phyloP scores from a whole-genome alignment of 441 rosid genomes.

The Flueggea neowawraea region DNA sequence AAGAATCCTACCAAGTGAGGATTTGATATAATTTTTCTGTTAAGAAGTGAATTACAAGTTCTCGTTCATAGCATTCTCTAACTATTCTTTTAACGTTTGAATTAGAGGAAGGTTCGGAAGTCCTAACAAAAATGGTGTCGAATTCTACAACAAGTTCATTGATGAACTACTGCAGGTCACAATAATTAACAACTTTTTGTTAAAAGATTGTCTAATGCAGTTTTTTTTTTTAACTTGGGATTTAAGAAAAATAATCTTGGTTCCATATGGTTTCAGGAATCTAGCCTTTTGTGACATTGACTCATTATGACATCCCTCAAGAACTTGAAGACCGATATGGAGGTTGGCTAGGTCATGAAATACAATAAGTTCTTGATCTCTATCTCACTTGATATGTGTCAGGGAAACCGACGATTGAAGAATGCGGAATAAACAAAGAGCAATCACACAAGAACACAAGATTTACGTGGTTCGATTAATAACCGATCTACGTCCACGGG shows the following conservation, averaged over 20 bases:
- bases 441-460: no score
- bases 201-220: neutral
- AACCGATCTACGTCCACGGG: no score
- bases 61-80: no score
- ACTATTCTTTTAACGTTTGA: neutral
- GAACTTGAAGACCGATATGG: constrained; percentile 65
- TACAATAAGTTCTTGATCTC: constrained; percentile 32
- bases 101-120: constrained; percentile 60
- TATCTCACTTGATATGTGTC: neutral
- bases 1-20: constrained; percentile 61
- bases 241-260: no score
- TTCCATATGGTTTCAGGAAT: constrained; percentile 43
- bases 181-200: no score
- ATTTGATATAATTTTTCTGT: neutral
- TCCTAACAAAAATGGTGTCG: constrained; percentile 52
- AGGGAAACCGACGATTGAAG: no score
- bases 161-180: constrained; percentile 40
- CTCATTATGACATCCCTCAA: constrained; percentile 67
- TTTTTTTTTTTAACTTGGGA: no score
- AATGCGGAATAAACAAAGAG: no score
- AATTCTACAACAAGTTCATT: constrained; percentile 48
- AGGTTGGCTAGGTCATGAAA: constrained; percentile 56
- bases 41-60: neutral
- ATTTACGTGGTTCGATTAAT: no score
- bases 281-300: constrained; percentile 60